Conservation (phyloP, 1,284 basidiomycete species). For the Porodaedalea pini region DNA sequence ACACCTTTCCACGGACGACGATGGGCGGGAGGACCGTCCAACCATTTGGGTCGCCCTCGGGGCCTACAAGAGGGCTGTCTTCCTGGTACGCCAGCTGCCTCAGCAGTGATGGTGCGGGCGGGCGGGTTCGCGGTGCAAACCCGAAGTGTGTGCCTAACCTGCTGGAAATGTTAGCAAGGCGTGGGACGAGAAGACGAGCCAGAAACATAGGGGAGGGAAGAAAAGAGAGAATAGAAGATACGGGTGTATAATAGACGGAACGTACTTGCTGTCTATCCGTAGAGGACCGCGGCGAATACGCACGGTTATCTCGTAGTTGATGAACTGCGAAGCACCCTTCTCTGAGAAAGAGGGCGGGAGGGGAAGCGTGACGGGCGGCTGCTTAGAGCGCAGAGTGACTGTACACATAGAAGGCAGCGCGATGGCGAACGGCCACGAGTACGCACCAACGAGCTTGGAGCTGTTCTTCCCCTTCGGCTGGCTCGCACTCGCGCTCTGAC, state of each 20-base stretch:
- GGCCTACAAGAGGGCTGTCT: slow-evolving; percentile 38
- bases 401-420: slow-evolving; percentile 15
- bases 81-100: slow-evolving; percentile 48
- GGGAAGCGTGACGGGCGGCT: slow-evolving; percentile 14
- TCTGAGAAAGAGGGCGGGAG: slow-evolving; percentile 22
- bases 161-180: slow-evolving; percentile 1
- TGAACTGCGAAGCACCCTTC: slow-evolving; percentile 20
- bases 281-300: slow-evolving; percentile 19
- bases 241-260: neutral
- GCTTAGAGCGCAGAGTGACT: slow-evolving; percentile 13
- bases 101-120: slow-evolving; percentile 41
- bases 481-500: neutral
- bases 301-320: slow-evolving; percentile 22
- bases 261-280: slow-evolving; percentile 21
- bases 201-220: slow-evolving; percentile 1
- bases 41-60: slow-evolving; percentile 43
- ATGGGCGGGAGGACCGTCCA: slow-evolving; percentile 42
- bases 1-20: slow-evolving; percentile 38
- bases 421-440: slow-evolving; percentile 23
- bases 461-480: slow-evolving; percentile 17
- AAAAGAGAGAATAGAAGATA: neutral
- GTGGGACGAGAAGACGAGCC: neutral
- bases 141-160: slow-evolving; percentile 49
- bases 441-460: slow-evolving; percentile 23
- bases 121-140: slow-evolving; percentile 44